Evolutionary conservation across 2,329 filamentous ascomycete species (phyloP).

Genomic region (Cercospora zeina): DNA sequence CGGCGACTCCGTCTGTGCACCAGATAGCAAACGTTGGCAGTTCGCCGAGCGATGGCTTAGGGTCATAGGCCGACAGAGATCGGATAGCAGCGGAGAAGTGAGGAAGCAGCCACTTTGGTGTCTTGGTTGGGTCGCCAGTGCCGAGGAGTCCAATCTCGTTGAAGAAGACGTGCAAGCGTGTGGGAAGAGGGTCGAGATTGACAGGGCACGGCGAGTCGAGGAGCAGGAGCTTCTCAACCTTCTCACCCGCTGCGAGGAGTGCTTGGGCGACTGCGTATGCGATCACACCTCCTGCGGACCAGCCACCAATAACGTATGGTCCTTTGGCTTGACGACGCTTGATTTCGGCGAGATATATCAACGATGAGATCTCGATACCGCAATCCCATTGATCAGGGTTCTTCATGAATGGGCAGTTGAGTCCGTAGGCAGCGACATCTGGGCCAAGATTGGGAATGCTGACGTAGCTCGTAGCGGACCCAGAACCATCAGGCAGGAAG

Average conservation of each 20-base stretch:
- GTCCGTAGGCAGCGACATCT: conserved; percentile 54
- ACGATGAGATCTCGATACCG: conserved; percentile 64
- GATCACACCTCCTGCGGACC: conserved; percentile 58
- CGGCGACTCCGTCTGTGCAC: conserved; percentile 72
- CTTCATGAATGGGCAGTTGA: conserved; percentile 73
- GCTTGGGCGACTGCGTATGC: conserved; percentile 55
- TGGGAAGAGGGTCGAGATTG: conserved; percentile 52
- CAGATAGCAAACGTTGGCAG: conserved; percentile 67
- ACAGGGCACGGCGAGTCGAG: conserved; percentile 58
- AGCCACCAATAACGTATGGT: conserved; percentile 57
- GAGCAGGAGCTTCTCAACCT: conserved; percentile 53
- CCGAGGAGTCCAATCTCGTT: conserved; percentile 70
- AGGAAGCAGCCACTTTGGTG: conserved; percentile 70
- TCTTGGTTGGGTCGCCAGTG: conserved; percentile 58
- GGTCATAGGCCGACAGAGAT: conserved; percentile 68
- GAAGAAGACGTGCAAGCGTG: conserved; percentile 69
- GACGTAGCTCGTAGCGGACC: conserved; percentile 67
- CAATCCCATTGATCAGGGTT: conserved; percentile 65
- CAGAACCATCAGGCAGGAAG: conserved; percentile 55
- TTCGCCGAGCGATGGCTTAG: conserved; percentile 61
- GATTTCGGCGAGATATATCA: conserved; percentile 68
- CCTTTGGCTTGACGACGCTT: conserved; percentile 68
- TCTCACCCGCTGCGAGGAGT: conserved; percentile 51
- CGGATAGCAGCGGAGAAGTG: conserved; percentile 70
- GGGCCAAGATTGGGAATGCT: conserved; percentile 57